Evolutionary conservation across 2,329 filamentous ascomycete genomes (phyloP).

Genomic region (Neurospora crassa): DNA sequence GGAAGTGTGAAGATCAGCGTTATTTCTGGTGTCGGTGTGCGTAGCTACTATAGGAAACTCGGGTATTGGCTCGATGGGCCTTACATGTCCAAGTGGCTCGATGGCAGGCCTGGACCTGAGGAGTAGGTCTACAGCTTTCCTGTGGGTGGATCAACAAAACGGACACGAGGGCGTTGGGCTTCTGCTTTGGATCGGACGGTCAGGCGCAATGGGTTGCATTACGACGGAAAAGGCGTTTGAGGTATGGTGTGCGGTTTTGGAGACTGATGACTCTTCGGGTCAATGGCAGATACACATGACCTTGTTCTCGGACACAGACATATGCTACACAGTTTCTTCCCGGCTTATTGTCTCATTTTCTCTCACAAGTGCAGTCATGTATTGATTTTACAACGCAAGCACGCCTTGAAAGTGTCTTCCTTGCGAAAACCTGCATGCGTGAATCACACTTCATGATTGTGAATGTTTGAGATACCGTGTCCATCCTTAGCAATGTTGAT

Average conservation of each 20-base stretch:
- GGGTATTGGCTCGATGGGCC: slow-evolving; percentile 92
- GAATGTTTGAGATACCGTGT: not conserved
- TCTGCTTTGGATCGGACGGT: not conserved
- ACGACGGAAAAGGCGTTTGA: not conserved
- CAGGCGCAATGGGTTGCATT: not conserved
- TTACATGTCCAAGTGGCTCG: slow-evolving; percentile 63
- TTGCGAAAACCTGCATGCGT: not conserved
- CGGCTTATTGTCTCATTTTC: not conserved
- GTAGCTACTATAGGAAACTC: slow-evolving; percentile 88
- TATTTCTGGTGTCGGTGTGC: slow-evolving; percentile 93
- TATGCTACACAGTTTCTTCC: not conserved
- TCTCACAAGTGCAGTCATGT: not conserved
- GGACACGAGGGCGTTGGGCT: not conserved
- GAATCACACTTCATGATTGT: not conserved
- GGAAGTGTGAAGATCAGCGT: slow-evolving; percentile 91
- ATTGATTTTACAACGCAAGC: too few relatives aligned
- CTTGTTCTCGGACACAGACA: not conserved
- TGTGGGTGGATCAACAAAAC: not conserved
- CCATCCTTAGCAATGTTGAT: too few relatives aligned
- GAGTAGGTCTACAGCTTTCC: not conserved
- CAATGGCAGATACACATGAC: not conserved
- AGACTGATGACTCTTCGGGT: not conserved
- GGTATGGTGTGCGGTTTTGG: not conserved
- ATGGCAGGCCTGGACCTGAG: slow-evolving; percentile 31
- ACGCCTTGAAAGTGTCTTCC: not conserved